Percentiles rank a stretch among this genome's conserved stretches.
Evolutionary conservation across 164 flowering plant species (phyloP).

Genomic region (Berberis thunbergii): DNA sequence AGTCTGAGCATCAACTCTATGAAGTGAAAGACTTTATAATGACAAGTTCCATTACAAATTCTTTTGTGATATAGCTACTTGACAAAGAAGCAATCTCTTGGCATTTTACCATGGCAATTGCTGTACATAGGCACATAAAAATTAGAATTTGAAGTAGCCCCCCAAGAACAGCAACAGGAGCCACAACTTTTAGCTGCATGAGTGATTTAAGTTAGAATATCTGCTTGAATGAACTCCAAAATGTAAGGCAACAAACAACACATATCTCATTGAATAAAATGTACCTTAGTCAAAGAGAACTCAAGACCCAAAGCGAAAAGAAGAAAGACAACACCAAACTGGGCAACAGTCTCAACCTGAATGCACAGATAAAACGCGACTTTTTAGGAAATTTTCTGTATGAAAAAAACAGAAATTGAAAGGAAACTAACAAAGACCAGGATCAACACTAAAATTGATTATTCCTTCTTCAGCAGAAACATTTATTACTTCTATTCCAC

Average conservation of each 20-base stretch:
- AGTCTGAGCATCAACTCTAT: not conserved
- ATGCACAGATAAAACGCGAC: not conserved
- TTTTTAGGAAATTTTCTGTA: too few relatives aligned
- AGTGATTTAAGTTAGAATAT: constrained; percentile 5
- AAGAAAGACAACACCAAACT: constrained; percentile 97
- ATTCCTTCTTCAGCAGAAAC: too few relatives aligned
- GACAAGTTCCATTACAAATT: not conserved
- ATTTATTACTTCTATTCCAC: too few relatives aligned
- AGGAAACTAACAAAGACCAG: too few relatives aligned
- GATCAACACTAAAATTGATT: too few relatives aligned
- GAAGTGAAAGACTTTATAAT: not conserved
- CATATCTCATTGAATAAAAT: not conserved
- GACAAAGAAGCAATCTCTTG: not conserved
- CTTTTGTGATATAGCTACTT: not conserved
- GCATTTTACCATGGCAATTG: constrained; percentile 57
- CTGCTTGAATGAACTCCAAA: not conserved
- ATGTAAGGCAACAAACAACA: not conserved
- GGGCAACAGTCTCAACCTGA: constrained; percentile 99
- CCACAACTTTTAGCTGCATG: constrained; percentile 86
- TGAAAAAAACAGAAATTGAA: too few relatives aligned
- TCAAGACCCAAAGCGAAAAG: constrained; percentile 97
- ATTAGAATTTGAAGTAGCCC: constrained; percentile 81
- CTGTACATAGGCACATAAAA: constrained; percentile 64
- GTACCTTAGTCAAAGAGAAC: constrained; percentile 86
- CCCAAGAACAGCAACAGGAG: constrained; percentile 93